A percentile compares a stretch with the other conserved stretches of the same genome.
These are phyloP conservation scores for Aspergillus bridgeri DNA, from an alignment of 495 filamentous ascomycete genomes.

Conservation along the genomic window DNA sequence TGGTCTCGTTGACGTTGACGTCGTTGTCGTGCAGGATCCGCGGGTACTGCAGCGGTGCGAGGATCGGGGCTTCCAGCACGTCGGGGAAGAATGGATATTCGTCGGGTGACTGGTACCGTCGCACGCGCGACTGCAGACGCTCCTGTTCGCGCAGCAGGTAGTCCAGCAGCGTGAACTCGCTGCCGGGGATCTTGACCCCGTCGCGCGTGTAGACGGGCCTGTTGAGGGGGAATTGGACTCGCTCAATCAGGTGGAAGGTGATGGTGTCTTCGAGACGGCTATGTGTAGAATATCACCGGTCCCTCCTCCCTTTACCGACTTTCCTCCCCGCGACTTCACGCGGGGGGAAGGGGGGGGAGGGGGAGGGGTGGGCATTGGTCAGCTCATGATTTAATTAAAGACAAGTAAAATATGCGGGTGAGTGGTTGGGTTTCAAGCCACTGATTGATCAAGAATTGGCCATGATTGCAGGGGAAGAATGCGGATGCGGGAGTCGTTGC, in stretches of 20 bases:
- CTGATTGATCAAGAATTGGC: neutral
- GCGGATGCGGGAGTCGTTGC: no score
- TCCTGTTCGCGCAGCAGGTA: constrained; percentile 91
- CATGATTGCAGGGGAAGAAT: neutral
- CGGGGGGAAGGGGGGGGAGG: neutral
- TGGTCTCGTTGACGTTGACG: constrained; percentile 84
- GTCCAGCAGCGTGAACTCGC: constrained; percentile 78
- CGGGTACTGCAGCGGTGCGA: constrained; percentile 87
- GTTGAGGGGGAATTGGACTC: constrained; percentile 95
- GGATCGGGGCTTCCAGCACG: constrained; percentile 71
- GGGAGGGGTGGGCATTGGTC: constrained; percentile 1
- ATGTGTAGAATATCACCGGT: neutral
- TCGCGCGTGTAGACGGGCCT: constrained; percentile 78
- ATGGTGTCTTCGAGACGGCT: constrained; percentile 98
- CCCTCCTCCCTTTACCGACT: no score
- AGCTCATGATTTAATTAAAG: neutral
- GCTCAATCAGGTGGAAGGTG: constrained; percentile 96
- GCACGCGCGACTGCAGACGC: constrained; percentile 85
- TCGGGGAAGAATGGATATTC: constrained; percentile 97
- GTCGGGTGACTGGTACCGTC: constrained; percentile 93
- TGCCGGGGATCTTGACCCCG: constrained; percentile 73
- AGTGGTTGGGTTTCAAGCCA: neutral
- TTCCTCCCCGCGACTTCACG: neutral
- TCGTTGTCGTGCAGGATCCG: constrained; percentile 86
- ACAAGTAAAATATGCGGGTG: neutral